Evolutionary conservation across 2,329 filamentous ascomycete species (phyloP), one percentile per base, ranked within the genome.

Genomic region (Geosmithia flava): DNA sequence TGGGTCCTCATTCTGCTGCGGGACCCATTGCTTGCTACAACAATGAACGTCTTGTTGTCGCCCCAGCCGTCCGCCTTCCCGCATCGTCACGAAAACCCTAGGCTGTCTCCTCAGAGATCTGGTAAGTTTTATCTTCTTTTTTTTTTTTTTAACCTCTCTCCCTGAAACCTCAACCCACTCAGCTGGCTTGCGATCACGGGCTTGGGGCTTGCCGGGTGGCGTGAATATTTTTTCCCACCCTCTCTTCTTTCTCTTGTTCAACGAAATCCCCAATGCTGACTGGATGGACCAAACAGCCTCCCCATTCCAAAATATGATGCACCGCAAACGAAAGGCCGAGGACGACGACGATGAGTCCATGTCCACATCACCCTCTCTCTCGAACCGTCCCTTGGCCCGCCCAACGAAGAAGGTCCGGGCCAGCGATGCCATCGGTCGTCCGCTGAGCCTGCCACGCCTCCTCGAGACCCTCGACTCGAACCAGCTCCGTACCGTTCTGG

Each of bases 391-490:
- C 49, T 78, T 94, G 27, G 71, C 78, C 48, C 71, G 83, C 53
- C 76, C 78, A 16, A 73, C 80, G 46, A 87, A 86, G 61, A 84
- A 76, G 60, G 62, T 69, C 42, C 70, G 80, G 57, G 70, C 71
- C 15, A 75, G 82, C 55, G 89, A 94, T 56, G 64, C 88, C 51
- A 62, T 67, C 44, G 77, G 76, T n/a, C 70, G 76, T 23, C 74
- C 74, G 17, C 66, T 81, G 42, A 58, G 69, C 2, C 68, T 80
- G 7, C 71, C 75, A 49, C 83, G 93, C 59, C 78, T 98, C n/a
- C 81, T 98, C 53, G 91, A 98, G 68, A 97, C 93, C 0, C 79
- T 98, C 43, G 87, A 94, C 59, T 83, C 83, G 51, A 78, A 86
- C 51, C 87, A 94, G 55, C 76, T 98, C 59, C 83, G 91, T 55